Base-by-base conservation (phyloP, 1,284 basidiomycete genomes). In the Macrocybe sp. region DNA sequence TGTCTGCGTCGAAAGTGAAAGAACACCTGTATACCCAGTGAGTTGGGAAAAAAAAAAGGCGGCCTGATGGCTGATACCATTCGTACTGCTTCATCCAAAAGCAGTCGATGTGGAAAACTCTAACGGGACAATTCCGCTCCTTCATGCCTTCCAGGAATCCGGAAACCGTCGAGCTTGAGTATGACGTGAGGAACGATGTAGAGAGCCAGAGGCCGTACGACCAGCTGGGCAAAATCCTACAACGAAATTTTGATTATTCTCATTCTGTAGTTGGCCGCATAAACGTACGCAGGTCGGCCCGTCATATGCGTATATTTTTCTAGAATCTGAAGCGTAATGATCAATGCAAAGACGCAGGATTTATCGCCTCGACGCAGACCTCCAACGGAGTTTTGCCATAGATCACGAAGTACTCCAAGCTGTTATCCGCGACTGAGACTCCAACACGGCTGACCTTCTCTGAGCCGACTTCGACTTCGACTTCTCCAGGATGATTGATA, bases 81-180 rank as follows among this genome's bases (percentile, higher is more conserved):
- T 86, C 81, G 61, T 85, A 87, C 60, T 83, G 79, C 60, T 83
- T 85, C 84, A 87, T 87, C 83, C 83, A 87, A 68, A 87, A 89
- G 59, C 85, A 88, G 59, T 89, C 86, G 38, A 88, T 62, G 56
- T 89, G 85, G 67, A 88, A 83, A 1, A 87, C 83, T n/a, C 84
- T 76, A n/a, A 87, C 83, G 30, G 72, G 74, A 55, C 83, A 85
- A 47, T 79, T 68, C 28, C 84, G 74, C 16, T 84, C 72, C 52
- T 74, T 66, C 85, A 89, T 88, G 8, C 83, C 84, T 59, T 84
- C 67, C 47, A 89, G 64, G 67, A 89, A 87, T 4, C 75, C 68
- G 2, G 79, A 77, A 8, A 88, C 85, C 0, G 84, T 88, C 47
- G 77, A 70, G 51, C 74, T 75, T 50, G 83, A 83, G 59, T 86